These are phyloP conservation scores for Pseudogymnoascus sp. DNA, from an alignment of 2,329 filamentous ascomycete genomes.

Conservation along the genomic window DNA sequence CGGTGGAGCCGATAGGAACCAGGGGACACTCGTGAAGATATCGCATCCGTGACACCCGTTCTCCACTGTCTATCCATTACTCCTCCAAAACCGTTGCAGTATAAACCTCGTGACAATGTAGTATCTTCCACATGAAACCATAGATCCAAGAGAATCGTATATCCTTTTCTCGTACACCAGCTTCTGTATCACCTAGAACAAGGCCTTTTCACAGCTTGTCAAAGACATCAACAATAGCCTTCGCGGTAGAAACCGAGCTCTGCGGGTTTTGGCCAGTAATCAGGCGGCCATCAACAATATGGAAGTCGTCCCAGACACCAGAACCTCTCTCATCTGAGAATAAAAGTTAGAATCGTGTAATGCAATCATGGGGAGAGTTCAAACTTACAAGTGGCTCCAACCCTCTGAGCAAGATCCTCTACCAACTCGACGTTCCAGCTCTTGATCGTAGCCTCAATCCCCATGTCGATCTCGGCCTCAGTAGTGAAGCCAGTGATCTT, in stretches of 20 bases:
- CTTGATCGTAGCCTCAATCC: constrained; percentile 27
- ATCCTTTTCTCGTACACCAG: neutral
- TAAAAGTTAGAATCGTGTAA: neutral
- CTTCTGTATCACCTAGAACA: neutral
- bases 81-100: neutral
- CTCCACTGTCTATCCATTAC: neutral
- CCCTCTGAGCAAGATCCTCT: constrained; percentile 27
- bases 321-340: constrained; percentile 3
- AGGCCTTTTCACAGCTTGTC: neutral
- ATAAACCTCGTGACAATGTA: neutral
- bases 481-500: constrained; percentile 35
- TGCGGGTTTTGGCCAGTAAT: constrained; percentile 37
- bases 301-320: constrained; percentile 27
- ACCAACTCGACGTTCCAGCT: constrained; percentile 29
- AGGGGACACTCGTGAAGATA: neutral
- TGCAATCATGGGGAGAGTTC: neutral
- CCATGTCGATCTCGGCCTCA: constrained; percentile 31
- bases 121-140: neutral
- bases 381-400: constrained; percentile 29
- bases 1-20: neutral
- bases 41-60: constrained; percentile 1
- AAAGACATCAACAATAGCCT: constrained; percentile 25
- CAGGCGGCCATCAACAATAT: constrained; percentile 20
- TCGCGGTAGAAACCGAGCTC: constrained; percentile 32
- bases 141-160: neutral